These are phyloP conservation scores for Apiotrichum gamsii DNA, from an alignment of 1,284 basidiomycete species.

Conservation along the genomic window DNA sequence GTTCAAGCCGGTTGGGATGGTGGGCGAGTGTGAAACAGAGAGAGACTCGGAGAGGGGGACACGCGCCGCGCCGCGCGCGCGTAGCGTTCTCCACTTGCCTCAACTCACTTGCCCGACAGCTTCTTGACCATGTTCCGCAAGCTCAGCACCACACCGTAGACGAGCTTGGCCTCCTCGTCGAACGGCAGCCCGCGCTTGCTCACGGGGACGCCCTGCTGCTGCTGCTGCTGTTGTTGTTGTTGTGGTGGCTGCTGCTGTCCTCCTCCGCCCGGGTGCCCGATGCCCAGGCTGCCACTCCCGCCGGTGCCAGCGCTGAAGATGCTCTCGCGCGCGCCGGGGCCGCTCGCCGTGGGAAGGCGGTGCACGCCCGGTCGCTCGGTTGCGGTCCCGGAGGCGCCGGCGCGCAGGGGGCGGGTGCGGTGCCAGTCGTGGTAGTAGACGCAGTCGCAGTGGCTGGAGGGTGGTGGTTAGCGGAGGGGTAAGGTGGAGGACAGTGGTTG, in stretches of 20 bases:
- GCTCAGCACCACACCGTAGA: constrained; percentile 91
- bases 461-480: not conserved
- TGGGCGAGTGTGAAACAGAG: too few species aligned
- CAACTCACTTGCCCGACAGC: constrained; percentile 67
- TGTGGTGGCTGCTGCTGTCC: not conserved
- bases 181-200: constrained; percentile 59
- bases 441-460: constrained; percentile 71
- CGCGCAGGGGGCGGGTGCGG: constrained; percentile 64
- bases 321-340: constrained; percentile 19
- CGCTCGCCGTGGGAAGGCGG: constrained; percentile 49
- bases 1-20: too few species aligned
- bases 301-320: constrained; percentile 23
- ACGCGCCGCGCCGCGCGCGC: not conserved
- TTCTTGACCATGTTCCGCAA: constrained; percentile 93
- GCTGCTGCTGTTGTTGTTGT: not conserved
- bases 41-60: not conserved
- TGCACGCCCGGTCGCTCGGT: constrained; percentile 68
- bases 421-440: constrained; percentile 94
- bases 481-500: not conserved
- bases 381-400: too few species aligned
- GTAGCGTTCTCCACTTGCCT: not conserved
- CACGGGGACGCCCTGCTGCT: not conserved
- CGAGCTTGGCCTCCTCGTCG: constrained; percentile 95
- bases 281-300: not conserved
- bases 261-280: not conserved